These are phyloP conservation scores for Fonsecaea erecta DNA, from an alignment of 2,329 filamentous ascomycete species.

Conservation along the genomic window DNA sequence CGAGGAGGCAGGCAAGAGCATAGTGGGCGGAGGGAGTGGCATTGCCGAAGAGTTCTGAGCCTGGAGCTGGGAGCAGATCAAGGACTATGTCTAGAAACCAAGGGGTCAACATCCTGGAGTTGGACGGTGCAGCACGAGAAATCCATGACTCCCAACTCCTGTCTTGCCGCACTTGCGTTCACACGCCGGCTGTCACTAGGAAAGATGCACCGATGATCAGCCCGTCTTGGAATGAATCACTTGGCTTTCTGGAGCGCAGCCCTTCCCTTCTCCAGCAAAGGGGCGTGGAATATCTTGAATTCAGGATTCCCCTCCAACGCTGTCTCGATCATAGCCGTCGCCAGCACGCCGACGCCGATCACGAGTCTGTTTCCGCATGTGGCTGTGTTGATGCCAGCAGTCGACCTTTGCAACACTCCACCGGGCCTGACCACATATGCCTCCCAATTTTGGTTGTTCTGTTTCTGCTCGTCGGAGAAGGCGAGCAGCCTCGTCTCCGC, in stretches of 20 bases:
- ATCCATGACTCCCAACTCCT: background rate
- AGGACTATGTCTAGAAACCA: conserved; percentile 5
- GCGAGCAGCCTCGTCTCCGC: conserved; percentile 8
- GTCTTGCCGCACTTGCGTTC: background rate
- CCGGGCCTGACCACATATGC: conserved; percentile 23
- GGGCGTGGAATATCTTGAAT: conserved; percentile 5
- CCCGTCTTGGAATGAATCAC: background rate
- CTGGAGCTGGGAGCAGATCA: conserved; percentile 46
- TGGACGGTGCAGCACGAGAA: background rate
- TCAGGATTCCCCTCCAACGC: conserved; percentile 13
- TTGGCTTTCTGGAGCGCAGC: background rate
- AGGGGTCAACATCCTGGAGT: too few relatives aligned
- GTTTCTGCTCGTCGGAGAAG: conserved; percentile 2
- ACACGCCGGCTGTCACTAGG: background rate
- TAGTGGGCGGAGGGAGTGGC: conserved; percentile 40
- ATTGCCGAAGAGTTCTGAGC: conserved; percentile 46
- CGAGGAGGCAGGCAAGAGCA: conserved; percentile 11
- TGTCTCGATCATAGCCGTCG: conserved; percentile 18
- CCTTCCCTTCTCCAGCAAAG: conserved; percentile 9
- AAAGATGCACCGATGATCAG: background rate
- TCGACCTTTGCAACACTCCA: conserved; percentile 9
- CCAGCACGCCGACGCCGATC: conserved; percentile 17
- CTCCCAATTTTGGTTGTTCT: conserved; percentile 4
- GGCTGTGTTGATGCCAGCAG: background rate
- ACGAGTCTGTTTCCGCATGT: conserved; percentile 10